Base-by-base conservation (phyloP, 495 filamentous ascomycete genomes). In the Glarea lozoyensis region DNA sequence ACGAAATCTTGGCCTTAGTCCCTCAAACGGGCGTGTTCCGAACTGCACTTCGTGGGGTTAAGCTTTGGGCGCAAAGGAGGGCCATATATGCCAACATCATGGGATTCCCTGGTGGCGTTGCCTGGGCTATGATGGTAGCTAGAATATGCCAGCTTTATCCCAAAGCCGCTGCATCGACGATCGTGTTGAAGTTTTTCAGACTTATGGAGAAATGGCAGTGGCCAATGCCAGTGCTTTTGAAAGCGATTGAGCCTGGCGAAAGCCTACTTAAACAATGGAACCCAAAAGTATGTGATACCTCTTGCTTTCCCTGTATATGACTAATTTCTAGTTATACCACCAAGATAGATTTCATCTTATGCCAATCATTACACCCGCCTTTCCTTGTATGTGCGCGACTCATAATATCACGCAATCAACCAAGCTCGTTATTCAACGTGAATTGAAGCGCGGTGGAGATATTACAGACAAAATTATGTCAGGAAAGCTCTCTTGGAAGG, bases 71-170 rank as follows among this genome's bases (percentile, higher is more conserved):
- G 20, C 86, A 94, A 60, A 76, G 88, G 11, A 82, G 88, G 42
- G 92, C 86, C 10, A 85, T 97, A 13, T 96, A 96, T 58, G 84
- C 87, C 39, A 94, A 95, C 53, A 84, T 98, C 46, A 86, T 94
- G 43, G 92, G 92, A 12, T 98, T 88, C 50, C 93, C 92, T 9
- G 92, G 92, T 45, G 92, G 92, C 64, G 88, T 98, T 37, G 92
- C 92, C 15, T 98, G 89, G 86, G 92, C 90, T 21, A 94, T 98
- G 82, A 68, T 97, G 53, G 88, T 97, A 15, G 92, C 92, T 17
- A 72, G 92, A 45, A 86, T 97, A 34, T 98, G 92, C 58, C 92
- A 98, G 60, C 70, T 97, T n/a, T 98, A 96, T 65, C 92, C 92
- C 12, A 86, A 84, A 57, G 92, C 93, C 12, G 83, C 84, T 7